Percentiles rank a stretch among this genome's conserved stretches.
phyloP scores from a whole-genome alignment of 1,284 basidiomycete genomes.

The Xerocomus minutiporus region DNA sequence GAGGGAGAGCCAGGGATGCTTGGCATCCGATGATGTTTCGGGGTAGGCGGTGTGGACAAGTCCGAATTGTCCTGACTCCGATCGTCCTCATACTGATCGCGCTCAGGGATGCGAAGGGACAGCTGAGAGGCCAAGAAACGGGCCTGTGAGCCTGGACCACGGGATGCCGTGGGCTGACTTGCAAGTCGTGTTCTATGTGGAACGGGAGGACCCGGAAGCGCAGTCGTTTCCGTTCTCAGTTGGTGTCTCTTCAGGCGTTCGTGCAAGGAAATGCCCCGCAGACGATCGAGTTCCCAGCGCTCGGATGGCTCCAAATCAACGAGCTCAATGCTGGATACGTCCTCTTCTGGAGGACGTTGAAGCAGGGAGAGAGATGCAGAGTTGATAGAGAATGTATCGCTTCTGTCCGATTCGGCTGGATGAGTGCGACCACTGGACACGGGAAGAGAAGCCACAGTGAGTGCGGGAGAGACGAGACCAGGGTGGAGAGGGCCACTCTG shows the following conservation, averaged over 20 bases:
- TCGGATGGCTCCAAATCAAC: slow-evolving; percentile 31
- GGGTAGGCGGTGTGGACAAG: slow-evolving; percentile 30
- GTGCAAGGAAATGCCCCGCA: slow-evolving; percentile 27
- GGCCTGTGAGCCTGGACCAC: slow-evolving; percentile 28
- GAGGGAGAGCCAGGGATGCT: slow-evolving; percentile 31
- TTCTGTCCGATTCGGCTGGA: slow-evolving; percentile 19
- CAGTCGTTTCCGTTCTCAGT: slow-evolving; percentile 11
- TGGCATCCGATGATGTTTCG: slow-evolving; percentile 31
- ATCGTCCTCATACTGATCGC: slow-evolving; percentile 31
- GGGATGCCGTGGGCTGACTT: slow-evolving; percentile 31
- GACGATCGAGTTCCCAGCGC: slow-evolving; percentile 32
- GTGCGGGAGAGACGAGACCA: slow-evolving; percentile 21
- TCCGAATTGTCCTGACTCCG: slow-evolving; percentile 31
- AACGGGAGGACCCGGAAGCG: slow-evolving; percentile 6
- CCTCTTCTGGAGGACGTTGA: slow-evolving; percentile 21
- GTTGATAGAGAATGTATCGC: slow-evolving; percentile 24
- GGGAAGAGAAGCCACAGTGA: slow-evolving; percentile 28
- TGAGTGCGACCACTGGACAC: slow-evolving; percentile 9
- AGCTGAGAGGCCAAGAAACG: slow-evolving; percentile 32
- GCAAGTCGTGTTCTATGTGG: slow-evolving; percentile 26
- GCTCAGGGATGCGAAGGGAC: slow-evolving; percentile 32
- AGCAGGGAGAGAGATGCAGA: slow-evolving; percentile 12
- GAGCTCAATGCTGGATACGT: slow-evolving; percentile 29
- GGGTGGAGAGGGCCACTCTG: slow-evolving; percentile 24
- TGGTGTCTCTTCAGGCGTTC: slow-evolving; percentile 29